phyloP scores from a whole-genome alignment of 306 rosid genomes.

The Mimosa pudica region DNA sequence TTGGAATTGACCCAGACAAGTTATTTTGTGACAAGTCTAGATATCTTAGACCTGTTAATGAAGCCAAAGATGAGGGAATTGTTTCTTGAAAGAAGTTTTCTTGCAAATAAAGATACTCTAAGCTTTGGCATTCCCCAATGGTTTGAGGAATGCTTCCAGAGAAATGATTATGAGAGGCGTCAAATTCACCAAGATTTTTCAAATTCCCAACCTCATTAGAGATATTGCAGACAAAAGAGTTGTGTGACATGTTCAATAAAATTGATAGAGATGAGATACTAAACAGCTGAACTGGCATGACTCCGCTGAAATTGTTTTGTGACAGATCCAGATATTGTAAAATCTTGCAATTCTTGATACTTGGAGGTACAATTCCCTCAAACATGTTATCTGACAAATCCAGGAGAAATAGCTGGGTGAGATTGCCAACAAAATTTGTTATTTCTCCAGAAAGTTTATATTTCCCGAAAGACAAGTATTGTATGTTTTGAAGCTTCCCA shows the following conservation, averaged over 20 bases:
- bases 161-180: background rate
- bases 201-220: background rate
- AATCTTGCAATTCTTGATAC: background rate
- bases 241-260: background rate
- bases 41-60: background rate
- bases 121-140: background rate
- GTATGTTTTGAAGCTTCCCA: conserved; percentile 6
- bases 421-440: background rate
- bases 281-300: background rate
- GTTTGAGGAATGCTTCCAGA: background rate
- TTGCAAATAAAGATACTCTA: background rate
- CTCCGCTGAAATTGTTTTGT: background rate
- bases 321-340: background rate
- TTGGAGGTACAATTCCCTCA: background rate
- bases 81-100: background rate
- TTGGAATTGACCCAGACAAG: background rate
- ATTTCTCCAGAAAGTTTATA: background rate
- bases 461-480: background rate
- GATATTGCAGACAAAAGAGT: background rate
- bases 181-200: background rate
- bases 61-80: conserved; percentile 4
- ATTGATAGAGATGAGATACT: background rate
- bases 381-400: background rate
- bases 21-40: conserved; percentile 17
- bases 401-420: background rate